Base-by-base conservation (phyloP, 805 yeast species). In the Ogataea nitratoaversa region DNA sequence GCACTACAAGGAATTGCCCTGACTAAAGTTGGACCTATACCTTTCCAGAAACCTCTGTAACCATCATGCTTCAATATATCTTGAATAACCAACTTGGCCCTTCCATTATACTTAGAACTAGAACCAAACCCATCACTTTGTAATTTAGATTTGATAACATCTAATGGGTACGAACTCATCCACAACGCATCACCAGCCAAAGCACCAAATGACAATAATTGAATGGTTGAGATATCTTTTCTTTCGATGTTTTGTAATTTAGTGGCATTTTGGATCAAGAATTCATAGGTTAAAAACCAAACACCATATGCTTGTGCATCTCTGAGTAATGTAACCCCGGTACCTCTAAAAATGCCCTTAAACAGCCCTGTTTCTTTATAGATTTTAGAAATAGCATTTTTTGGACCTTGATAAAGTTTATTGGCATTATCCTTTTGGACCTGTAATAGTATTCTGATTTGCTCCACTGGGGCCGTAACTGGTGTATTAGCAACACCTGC, bases 241-340 rank as follows among this genome's bases (percentile, higher is more conserved):
- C 86, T 60, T 16, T 65, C 56, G 7, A 67, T 54, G 22, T 66
- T 58, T 29, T 65, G 62, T 5, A 46, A 42, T 11, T 57, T 49
- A 29, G 64, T 60, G 19, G 72, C 62, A 37, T 54, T 53, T 34
- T 62, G 63, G 52, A 82, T 74, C 40, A 81, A 60, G 34, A 61
- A 66, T 55, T 82, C 89, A 53, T 78, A 82, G 1, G 85, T 68
- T 43, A 79, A 60, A 50, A 82, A 82, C 89, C 89, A 82, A 13
- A 79, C 76, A 6, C 89, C 89, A 52, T 82, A 82, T 0, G 87
- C 85, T 57, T 81, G 87, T n/a, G 72, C 61, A 51, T 81, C 87
- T 43, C 87, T 64, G 11, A 74, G 32, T 1, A 76, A 50, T 0
- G 87, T 81, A 41, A 81, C 71, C 3, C 63, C 49, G 14, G 66